Evolutionary conservation across 2,329 filamentous ascomycete genomes (phyloP).

Genomic region (Epichloe bromicola): DNA sequence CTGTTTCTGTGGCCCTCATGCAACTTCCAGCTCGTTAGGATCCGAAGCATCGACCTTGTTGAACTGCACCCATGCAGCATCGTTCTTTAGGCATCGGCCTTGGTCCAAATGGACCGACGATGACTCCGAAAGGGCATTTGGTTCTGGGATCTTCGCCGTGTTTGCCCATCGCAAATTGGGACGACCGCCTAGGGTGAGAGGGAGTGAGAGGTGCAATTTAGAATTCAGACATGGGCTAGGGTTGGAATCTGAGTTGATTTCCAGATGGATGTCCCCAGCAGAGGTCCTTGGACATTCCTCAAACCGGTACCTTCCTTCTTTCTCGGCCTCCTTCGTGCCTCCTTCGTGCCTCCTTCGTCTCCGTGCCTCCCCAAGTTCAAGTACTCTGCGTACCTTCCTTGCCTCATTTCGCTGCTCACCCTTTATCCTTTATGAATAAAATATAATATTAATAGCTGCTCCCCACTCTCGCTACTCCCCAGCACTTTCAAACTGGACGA

Average conservation of each 20-base stretch:
- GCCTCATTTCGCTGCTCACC: background rate
- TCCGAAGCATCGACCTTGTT: background rate
- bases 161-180: background rate
- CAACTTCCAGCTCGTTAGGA: background rate
- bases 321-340: background rate
- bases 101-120: background rate
- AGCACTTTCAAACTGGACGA: background rate
- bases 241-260: background rate
- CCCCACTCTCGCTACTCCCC: background rate
- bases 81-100: background rate
- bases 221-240: conserved; percentile 4
- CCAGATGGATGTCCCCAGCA: background rate
- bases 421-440: background rate
- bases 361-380: background rate
- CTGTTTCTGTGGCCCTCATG: background rate
- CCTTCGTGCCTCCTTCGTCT: background rate
- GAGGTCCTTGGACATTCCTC: background rate
- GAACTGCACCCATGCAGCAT: background rate
- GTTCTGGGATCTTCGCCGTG: background rate
- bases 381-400: background rate
- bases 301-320: background rate
- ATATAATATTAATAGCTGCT: background rate
- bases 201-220: background rate
- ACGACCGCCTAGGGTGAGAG: background rate
- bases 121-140: background rate